Percentiles rank a stretch among this genome's conserved stretches.
Conservation (phyloP, 208 protist species). For the Acanthamoeba quina region DNA sequence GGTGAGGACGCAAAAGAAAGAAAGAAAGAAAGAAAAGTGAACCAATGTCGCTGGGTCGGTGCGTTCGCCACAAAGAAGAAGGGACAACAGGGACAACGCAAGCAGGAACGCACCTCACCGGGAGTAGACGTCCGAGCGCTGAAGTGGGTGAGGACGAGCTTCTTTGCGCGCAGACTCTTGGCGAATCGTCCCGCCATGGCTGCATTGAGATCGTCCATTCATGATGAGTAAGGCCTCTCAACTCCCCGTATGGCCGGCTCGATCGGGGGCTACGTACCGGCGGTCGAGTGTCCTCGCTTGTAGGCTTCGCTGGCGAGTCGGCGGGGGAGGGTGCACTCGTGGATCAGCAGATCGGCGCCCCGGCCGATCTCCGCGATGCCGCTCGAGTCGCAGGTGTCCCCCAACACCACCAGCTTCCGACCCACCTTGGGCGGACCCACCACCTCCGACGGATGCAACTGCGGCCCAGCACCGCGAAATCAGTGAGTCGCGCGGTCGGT, state of each 20-base stretch:
- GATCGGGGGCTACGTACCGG: neutral
- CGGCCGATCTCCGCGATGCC: neutral
- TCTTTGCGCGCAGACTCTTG: conserved; percentile 23
- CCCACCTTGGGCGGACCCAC: neutral
- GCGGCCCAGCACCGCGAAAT: neutral
- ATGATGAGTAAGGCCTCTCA: neutral
- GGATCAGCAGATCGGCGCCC: conserved; percentile 25
- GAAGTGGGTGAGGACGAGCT: conserved; percentile 73
- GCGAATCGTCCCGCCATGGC: conserved; percentile 68
- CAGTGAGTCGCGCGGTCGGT: neutral
- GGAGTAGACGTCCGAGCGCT: neutral
- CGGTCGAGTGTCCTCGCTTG: conserved; percentile 38
- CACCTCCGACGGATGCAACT: conserved; percentile 56
- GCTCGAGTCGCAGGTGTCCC: conserved; percentile 47
- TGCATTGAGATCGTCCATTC: neutral
- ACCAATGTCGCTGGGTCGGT: too few species aligned
- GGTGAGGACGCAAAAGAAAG: neutral
- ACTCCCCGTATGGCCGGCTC: neutral
- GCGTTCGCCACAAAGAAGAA: neutral
- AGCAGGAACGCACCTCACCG: neutral
- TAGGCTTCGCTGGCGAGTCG: conserved; percentile 2
- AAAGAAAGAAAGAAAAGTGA: too few species aligned
- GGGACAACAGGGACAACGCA: neutral
- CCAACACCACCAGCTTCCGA: conserved; percentile 28
- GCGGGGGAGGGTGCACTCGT: conserved; percentile 46